These are phyloP conservation scores for Litchi chinensis DNA, from an alignment of 345 rosid genomes.

Conservation along the genomic window DNA sequence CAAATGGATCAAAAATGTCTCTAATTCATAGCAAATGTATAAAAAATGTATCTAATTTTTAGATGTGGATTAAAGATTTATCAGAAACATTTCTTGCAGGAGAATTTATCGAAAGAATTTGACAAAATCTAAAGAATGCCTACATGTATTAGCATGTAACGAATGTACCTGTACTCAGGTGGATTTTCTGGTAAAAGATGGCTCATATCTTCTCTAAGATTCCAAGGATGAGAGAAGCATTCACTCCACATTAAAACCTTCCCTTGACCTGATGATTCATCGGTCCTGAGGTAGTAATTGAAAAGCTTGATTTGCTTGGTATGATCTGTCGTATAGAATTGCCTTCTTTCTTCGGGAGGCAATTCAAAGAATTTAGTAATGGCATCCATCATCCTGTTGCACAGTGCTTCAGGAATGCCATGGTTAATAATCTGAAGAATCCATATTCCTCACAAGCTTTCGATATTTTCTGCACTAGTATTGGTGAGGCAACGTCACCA, in stretches of 20 bases:
- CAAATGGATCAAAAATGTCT: too few species aligned
- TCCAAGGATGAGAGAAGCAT: slow-evolving; percentile 21
- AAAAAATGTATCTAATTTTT: too few species aligned
- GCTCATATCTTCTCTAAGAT: slow-evolving; percentile 12
- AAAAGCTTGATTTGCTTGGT: slow-evolving; percentile 20
- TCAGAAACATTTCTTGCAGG: too few species aligned
- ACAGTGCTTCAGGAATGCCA: slow-evolving; percentile 18
- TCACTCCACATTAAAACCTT: slow-evolving; percentile 30
- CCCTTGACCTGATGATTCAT: neutral
- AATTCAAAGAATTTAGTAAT: slow-evolving; percentile 17
- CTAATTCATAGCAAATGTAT: too few species aligned
- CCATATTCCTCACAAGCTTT: slow-evolving; percentile 31
- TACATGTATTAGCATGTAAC: too few species aligned
- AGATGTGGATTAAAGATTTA: too few species aligned
- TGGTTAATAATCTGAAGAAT: slow-evolving; percentile 28
- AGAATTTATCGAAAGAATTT: too few species aligned
- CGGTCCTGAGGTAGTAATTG: slow-evolving; percentile 12
- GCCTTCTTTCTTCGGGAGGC: slow-evolving; percentile 18
- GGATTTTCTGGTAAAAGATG: slow-evolving; percentile 24
- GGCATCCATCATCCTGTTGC: slow-evolving; percentile 21
- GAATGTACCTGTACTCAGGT: slow-evolving; percentile 16
- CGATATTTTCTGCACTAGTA: slow-evolving; percentile 10
- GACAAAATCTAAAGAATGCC: neutral
- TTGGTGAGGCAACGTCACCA: neutral
- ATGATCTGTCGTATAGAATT: slow-evolving; percentile 8